These are phyloP conservation scores for Tricholoma matsutake DNA, from an alignment of 768 basidiomycete species.

Conservation along the genomic window DNA sequence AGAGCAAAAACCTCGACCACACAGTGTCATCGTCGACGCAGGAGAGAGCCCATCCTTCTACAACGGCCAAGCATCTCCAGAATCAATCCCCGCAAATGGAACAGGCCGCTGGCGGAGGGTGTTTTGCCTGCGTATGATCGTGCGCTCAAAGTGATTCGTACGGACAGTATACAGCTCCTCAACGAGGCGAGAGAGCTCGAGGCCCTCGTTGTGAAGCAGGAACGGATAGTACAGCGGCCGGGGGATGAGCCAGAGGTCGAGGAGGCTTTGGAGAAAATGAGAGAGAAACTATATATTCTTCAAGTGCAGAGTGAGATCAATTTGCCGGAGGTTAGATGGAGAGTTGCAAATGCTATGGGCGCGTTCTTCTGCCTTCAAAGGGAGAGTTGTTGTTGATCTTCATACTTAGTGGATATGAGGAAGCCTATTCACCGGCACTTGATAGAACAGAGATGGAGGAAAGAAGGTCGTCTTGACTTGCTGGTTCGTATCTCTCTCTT, in stretches of 20 bases:
- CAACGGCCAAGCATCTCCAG: conserved; percentile 51
- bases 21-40: conserved; percentile 30
- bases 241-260: conserved; percentile 21
- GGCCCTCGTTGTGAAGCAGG: conserved; percentile 22
- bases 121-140: conserved; percentile 82
- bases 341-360: conserved; percentile 78
- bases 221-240: conserved; percentile 23
- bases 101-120: conserved; percentile 55
- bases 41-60: conserved; percentile 19
- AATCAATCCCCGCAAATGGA: conserved; percentile 58
- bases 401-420: conserved; percentile 52
- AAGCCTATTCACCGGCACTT: conserved; percentile 74
- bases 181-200: conserved; percentile 41
- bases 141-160: conserved; percentile 66
- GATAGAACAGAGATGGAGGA: conserved; percentile 81
- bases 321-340: conserved; percentile 80
- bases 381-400: not conserved
- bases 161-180: conserved; percentile 54
- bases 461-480: conserved; percentile 78
- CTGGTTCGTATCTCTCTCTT: conserved; percentile 50
- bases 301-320: conserved; percentile 83
- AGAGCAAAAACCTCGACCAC: conserved; percentile 16
- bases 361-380: conserved; percentile 20
- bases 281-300: conserved; percentile 54
- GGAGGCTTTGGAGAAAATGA: conserved; percentile 38